These are phyloP conservation scores for Pythium phragmitis DNA, from an alignment of 352 stramenopile species.

Conservation along the genomic window DNA sequence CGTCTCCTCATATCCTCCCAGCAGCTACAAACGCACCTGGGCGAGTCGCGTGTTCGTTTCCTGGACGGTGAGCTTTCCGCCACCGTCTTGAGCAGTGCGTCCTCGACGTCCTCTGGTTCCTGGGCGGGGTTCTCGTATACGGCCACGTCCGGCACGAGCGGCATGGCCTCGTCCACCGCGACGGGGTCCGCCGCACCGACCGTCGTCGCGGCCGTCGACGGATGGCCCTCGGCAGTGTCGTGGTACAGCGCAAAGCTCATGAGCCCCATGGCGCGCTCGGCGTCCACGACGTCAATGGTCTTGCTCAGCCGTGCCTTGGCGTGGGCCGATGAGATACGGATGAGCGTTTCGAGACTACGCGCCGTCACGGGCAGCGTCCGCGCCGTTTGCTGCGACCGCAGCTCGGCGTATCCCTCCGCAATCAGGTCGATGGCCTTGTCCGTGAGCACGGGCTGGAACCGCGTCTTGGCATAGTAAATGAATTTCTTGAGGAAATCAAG, in stretches of 20 bases:
- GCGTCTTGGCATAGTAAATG: constrained; percentile 98
- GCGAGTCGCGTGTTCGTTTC: constrained; percentile 65
- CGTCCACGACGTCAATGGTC: constrained; percentile 80
- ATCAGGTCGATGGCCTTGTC: constrained; percentile 93
- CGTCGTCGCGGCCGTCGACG: constrained; percentile 6
- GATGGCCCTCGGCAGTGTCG: constrained; percentile 72
- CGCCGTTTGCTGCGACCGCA: constrained; percentile 94
- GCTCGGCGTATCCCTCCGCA: constrained; percentile 95
- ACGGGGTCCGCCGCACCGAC: constrained; percentile 6
- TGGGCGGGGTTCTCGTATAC: constrained; percentile 21
- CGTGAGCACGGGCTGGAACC: constrained; percentile 84
- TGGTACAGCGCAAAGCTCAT: constrained; percentile 99
- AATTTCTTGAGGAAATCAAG: constrained; percentile 99
- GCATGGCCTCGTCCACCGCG: constrained; percentile 19
- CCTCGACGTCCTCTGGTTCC: constrained; percentile 25
- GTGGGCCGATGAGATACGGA: constrained; percentile 97
- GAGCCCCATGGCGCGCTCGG: constrained; percentile 93
- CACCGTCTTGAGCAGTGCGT: constrained; percentile 16
- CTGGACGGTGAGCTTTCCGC: constrained; percentile 34
- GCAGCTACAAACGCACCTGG: constrained; percentile 45
- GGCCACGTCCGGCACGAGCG: constrained; percentile 4
- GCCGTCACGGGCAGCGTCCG: constrained; percentile 95
- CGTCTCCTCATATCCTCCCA: background rate
- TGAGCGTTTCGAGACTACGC: constrained; percentile 99
- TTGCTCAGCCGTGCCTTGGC: constrained; percentile 95